phyloP scores from a whole-genome alignment of 78 protist genomes.

The Mastigamoeba balamuthi region DNA sequence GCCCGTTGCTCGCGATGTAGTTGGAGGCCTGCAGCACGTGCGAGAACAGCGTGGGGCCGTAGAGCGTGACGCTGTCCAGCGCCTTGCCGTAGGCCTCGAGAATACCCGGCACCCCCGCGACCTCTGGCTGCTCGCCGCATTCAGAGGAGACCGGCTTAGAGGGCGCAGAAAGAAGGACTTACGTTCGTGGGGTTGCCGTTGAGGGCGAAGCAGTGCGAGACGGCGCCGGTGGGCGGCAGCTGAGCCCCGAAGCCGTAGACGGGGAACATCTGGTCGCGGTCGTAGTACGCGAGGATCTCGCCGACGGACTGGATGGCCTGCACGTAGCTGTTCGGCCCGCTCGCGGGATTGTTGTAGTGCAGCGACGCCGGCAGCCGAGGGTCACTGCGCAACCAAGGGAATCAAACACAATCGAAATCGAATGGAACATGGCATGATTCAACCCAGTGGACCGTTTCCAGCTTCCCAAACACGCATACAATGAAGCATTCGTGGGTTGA shows the following conservation, averaged over 20 bases:
- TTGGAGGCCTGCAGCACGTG: slow-evolving; percentile 4
- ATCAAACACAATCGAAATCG: no score
- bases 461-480: no score
- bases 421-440: no score
- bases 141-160: no score
- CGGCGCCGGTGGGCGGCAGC: slow-evolving; percentile 9
- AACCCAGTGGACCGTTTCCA: no score
- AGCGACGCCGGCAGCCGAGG: slow-evolving; percentile 22
- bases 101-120: slow-evolving; percentile 44
- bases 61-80: slow-evolving; percentile 10
- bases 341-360: slow-evolving; percentile 29
- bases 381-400: no score
- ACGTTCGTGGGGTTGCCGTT: not conserved
- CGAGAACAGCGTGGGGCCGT: slow-evolving; percentile 63
- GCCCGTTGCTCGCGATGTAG: not conserved
- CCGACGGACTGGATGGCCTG: slow-evolving; percentile 16
- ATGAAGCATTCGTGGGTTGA: no score
- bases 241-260: slow-evolving; percentile 72
- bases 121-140: no score
- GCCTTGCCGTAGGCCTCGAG: slow-evolving; percentile 24
- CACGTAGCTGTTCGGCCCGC: slow-evolving; percentile 41
- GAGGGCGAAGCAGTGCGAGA: slow-evolving; percentile 57
- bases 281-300: slow-evolving; percentile 13
- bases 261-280: slow-evolving; percentile 29
- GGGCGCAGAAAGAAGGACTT: not conserved